Evolutionary conservation across 2,329 filamentous ascomycete genomes (phyloP).

Genomic region (Nemania serpens): DNA sequence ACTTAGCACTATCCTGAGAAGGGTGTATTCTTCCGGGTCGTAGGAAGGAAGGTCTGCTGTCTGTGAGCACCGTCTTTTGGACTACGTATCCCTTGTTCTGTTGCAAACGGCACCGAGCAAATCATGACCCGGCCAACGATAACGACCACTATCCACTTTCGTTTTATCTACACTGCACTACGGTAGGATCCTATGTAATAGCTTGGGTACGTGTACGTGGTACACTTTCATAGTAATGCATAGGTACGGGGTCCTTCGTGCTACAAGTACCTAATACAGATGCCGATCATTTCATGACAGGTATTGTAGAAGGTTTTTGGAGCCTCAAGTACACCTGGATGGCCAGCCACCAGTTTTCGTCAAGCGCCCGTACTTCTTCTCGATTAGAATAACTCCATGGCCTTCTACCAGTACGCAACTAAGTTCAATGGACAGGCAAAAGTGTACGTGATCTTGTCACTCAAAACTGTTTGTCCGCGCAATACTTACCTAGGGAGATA

Average conservation of each 20-base stretch:
- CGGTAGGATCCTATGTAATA: too few relatives aligned
- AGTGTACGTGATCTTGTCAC: too few relatives aligned
- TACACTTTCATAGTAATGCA: too few relatives aligned
- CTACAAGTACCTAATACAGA: too few relatives aligned
- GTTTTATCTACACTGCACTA: background rate
- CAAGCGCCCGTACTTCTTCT: background rate
- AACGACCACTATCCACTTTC: conserved; percentile 4
- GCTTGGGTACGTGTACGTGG: too few relatives aligned
- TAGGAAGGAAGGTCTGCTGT: too few relatives aligned
- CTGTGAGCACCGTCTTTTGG: conserved; percentile 1
- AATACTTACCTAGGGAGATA: background rate
- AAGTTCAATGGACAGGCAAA: too few relatives aligned
- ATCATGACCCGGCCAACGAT: conserved; percentile 24
- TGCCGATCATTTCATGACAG: conserved; percentile 1
- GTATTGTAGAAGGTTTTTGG: conserved; percentile 31
- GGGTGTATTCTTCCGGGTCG: too few relatives aligned
- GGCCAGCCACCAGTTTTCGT: too few relatives aligned
- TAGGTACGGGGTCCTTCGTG: too few relatives aligned
- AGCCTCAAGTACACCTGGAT: conserved; percentile 11
- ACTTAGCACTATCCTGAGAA: conserved; percentile 1
- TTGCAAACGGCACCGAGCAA: conserved; percentile 27
- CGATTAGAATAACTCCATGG: conserved; percentile 16
- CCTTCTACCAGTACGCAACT: background rate
- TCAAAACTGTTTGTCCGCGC: too few relatives aligned
- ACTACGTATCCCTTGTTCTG: conserved; percentile 28